Evolutionary conservation across 306 rosid species (phyloP), one percentile per base, ranked within the genome.

Genomic region (Erythrophleum fordii): DNA sequence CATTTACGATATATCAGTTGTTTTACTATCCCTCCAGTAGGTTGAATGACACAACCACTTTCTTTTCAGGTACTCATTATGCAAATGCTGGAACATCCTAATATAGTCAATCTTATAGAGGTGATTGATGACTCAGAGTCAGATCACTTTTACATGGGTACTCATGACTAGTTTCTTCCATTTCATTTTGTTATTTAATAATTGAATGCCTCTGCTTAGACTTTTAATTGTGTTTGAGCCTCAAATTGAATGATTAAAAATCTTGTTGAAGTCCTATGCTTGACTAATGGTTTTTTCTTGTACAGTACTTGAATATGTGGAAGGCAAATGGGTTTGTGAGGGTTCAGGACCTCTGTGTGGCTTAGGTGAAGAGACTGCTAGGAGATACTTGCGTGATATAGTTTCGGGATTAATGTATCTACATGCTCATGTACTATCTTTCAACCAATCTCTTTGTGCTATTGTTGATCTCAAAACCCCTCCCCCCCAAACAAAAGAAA

Each of bases 81-180:
- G 99, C 90, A 95, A 89, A 84, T 93, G 95, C 69, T 95, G 86
- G 85, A 93, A 62, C 99, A 95, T 90, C 99, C 99, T 69, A 92
- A 95, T 79, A 95, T 95, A 61, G 99, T 95, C 56, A 92, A 95
- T 88, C 97, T 95, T 71, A 13, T 95, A 59, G 99, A 95, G 79
- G 99, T 92, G 91, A 92, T 95, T 85, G 93, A 95, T 74, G 97
- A 92, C 84, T 97, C 97, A 5, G 95, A 90, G 18, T 83, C 89
- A 0, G 97, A 95, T 87, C 74, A 88, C 80, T 95, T 95, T 81
- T 95, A 92, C 85, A 95, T 95, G 97, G 98, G 98, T 95, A 91
- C 76, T 29, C 55, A 72, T 85, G 68, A 25, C 68, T 26, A 64
- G 73, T 75, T 74, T 45, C 67, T 64, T 41, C 69, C 76, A 48